Evolutionary conservation across 176 grass and related monocot species (phyloP).

Genomic region (Cenchrus americanus): DNA sequence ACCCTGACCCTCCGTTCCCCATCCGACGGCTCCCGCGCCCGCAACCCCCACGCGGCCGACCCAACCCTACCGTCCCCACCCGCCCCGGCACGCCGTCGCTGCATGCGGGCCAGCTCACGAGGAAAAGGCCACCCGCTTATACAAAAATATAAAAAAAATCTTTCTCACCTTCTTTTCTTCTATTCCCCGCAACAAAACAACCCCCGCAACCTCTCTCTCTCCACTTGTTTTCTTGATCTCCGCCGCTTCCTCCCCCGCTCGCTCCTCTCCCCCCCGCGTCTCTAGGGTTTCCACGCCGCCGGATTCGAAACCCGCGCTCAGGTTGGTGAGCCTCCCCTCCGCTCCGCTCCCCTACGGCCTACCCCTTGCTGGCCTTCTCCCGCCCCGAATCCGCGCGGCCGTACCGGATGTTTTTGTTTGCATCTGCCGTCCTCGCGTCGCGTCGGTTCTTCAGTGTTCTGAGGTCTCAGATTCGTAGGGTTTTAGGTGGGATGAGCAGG

Average conservation of each 20-base stretch:
- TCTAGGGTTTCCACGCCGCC: constrained; percentile 37
- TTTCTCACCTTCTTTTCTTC: neutral
- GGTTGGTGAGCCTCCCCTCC: neutral
- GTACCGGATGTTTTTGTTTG: neutral
- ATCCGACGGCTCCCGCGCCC: neutral
- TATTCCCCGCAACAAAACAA: constrained; percentile 12
- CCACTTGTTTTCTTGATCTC: constrained; percentile 32
- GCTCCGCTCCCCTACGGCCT: neutral
- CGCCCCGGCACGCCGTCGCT: neutral
- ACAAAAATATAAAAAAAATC: neutral
- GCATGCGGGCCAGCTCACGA: constrained; percentile 13
- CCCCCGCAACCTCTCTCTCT: neutral
- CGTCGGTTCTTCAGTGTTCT: neutral
- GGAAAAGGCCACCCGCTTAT: no score
- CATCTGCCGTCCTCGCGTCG: no score
- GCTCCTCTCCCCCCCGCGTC: neutral
- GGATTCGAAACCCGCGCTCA: neutral
- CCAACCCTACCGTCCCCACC: neutral
- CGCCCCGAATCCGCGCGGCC: neutral
- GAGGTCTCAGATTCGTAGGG: constrained; percentile 20
- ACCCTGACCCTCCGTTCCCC: neutral
- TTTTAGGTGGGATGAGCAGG: neutral
- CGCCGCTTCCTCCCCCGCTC: neutral
- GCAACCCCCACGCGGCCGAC: neutral
- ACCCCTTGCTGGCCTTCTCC: neutral